Evolutionary conservation across 108 stramenopile species (phyloP).

Genomic region (Fragilaria radians): DNA sequence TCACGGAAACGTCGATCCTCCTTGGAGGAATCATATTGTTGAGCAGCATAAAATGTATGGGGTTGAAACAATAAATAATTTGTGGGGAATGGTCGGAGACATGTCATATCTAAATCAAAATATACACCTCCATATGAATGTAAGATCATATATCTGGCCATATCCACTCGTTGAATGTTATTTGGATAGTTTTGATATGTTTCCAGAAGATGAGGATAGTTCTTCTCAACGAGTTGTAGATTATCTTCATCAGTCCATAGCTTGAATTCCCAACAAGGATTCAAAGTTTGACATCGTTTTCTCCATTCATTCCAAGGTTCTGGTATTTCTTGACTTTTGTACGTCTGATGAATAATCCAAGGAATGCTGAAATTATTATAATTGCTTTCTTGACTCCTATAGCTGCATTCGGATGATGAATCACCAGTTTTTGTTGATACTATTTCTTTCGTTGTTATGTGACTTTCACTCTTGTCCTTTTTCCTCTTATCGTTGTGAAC

Average conservation of each 20-base stretch:
- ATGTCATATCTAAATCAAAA: constrained; percentile 2
- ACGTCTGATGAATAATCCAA: constrained; percentile 3
- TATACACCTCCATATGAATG: constrained; percentile 14
- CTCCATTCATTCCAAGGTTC: not conserved
- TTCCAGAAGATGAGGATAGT: constrained; percentile 23
- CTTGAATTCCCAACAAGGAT: constrained; percentile 1
- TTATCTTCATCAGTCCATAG: constrained; percentile 38
- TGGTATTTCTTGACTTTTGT: constrained; percentile 2
- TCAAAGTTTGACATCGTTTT: not conserved
- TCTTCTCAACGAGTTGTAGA: constrained; percentile 14
- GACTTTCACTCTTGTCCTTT: too few species aligned
- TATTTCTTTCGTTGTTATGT: too few species aligned
- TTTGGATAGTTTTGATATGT: constrained; percentile 17
- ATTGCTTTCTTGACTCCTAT: too few species aligned
- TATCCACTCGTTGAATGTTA: constrained; percentile 41
- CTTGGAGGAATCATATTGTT: not conserved
- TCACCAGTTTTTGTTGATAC: too few species aligned
- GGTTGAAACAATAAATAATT: not conserved
- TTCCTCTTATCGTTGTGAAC: too few species aligned
- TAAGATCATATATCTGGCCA: constrained; percentile 37
- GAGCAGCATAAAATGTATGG: not conserved
- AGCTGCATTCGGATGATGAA: too few species aligned
- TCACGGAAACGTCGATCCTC: not conserved
- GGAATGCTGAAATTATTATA: not conserved
- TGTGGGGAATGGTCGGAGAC: not conserved